A percentile compares a stretch with the other conserved stretches of the same genome.
These are phyloP conservation scores for Ramalina peruviana DNA, from an alignment of 495 filamentous ascomycete species.

Conservation along the genomic window DNA sequence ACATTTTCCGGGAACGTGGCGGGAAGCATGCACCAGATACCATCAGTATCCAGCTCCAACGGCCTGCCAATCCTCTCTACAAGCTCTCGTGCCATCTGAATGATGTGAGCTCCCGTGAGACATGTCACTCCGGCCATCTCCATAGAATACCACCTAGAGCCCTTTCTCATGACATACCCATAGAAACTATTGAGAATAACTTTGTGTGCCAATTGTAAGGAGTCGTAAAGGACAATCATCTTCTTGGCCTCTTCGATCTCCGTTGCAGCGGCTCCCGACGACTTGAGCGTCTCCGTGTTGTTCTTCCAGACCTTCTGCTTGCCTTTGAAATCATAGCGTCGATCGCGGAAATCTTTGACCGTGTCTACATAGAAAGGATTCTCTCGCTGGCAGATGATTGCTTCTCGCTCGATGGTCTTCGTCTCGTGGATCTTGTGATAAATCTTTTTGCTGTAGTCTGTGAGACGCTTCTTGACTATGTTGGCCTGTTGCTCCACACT, in stretches of 20 bases:
- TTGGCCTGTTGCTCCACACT: conserved; percentile 67
- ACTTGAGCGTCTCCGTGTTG: conserved; percentile 76
- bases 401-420: conserved; percentile 84
- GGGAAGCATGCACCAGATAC: conserved; percentile 99
- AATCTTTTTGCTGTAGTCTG: conserved; percentile 93
- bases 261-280: conserved; percentile 54
- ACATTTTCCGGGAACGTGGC: conserved; percentile 97
- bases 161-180: conserved; percentile 98
- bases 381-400: conserved; percentile 95
- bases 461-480: conserved; percentile 73
- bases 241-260: conserved; percentile 95
- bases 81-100: conserved; percentile 88
- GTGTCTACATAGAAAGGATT: conserved; percentile 99
- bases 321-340: conserved; percentile 94
- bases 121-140: conserved; percentile 99
- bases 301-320: conserved; percentile 97
- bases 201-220: conserved; percentile 91
- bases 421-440: conserved; percentile 98
- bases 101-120: conserved; percentile 90
- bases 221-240: conserved; percentile 95
- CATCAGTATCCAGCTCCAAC: conserved; percentile 95
- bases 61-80: conserved; percentile 90
- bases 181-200: conserved; percentile 99
- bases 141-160: conserved; percentile 97
- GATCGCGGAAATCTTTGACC: conserved; percentile 86